Evolutionary conservation across 148 eudicot species (phyloP).

Genomic region (Oxyria digyna): DNA sequence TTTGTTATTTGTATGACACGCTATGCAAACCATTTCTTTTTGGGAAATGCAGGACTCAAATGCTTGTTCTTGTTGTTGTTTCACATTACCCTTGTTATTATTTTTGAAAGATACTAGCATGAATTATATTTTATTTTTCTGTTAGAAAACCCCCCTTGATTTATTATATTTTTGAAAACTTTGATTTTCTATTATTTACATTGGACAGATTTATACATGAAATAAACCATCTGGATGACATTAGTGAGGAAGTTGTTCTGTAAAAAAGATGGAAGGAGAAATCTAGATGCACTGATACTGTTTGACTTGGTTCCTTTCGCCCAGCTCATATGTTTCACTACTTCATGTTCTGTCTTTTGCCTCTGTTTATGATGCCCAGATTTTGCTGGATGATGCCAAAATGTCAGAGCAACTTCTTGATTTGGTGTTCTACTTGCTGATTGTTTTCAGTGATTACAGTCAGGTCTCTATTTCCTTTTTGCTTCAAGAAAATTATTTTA

Average conservation of each 20-base stretch:
- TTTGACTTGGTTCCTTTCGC: neutral
- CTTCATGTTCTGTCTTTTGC: neutral
- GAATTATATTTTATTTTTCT: neutral
- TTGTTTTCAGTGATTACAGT: slow-evolving; percentile 34
- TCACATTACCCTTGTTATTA: neutral
- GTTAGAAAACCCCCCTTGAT: neutral
- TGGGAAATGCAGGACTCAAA: neutral
- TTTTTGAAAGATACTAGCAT: neutral
- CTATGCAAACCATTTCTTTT: neutral
- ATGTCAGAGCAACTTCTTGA: slow-evolving; percentile 79
- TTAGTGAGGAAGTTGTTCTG: neutral
- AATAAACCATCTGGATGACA: neutral
- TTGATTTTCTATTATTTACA: neutral
- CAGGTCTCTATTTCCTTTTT: slow-evolving; percentile 40
- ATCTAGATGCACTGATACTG: neutral
- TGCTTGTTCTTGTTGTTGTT: neutral
- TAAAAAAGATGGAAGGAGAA: neutral
- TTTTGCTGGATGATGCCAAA: slow-evolving; percentile 73
- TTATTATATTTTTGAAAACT: neutral
- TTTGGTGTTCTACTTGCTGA: slow-evolving; percentile 58
- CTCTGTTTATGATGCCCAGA: slow-evolving; percentile 32
- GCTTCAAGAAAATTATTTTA: neutral
- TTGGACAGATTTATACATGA: neutral
- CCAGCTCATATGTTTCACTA: neutral
- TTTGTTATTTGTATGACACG: neutral